Evolutionary conservation across 768 basidiomycete genomes (phyloP).

Genomic region (Lactarius psammicola): DNA sequence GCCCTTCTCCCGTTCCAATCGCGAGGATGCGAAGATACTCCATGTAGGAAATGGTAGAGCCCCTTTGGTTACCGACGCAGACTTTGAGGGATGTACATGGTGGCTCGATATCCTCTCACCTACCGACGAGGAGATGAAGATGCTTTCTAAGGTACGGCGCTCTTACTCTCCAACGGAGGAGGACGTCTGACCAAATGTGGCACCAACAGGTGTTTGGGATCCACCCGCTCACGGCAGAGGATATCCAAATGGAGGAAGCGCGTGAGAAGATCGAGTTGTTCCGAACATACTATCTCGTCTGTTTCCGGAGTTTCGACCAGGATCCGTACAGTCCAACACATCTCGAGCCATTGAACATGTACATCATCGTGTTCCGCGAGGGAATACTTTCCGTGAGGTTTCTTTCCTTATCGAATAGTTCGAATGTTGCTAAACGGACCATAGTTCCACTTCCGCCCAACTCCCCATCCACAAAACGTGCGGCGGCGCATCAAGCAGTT

Average conservation of each 20-base stretch:
- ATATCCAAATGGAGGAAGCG: slow-evolving; percentile 99
- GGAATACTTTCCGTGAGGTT: slow-evolving; percentile 85
- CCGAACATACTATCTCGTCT: slow-evolving; percentile 97
- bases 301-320: slow-evolving; percentile 99
- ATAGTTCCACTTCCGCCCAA: slow-evolving; percentile 96
- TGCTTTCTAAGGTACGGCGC: slow-evolving; percentile 76
- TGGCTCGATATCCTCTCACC: slow-evolving; percentile 94
- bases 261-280: slow-evolving; percentile 99
- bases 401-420: not conserved
- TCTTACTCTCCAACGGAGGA: not conserved
- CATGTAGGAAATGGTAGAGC: slow-evolving; percentile 12
- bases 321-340: slow-evolving; percentile 96
- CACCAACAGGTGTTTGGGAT: slow-evolving; percentile 84
- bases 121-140: slow-evolving; percentile 98
- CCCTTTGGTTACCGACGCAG: not conserved
- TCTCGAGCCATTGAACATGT: slow-evolving; percentile 98
- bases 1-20: not conserved
- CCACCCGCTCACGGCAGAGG: slow-evolving; percentile 97
- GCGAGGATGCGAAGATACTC: slow-evolving; percentile 1
- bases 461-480: slow-evolving; percentile 97
- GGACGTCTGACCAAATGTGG: not conserved
- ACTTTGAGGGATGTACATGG: slow-evolving; percentile 78
- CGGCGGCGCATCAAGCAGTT: slow-evolving; percentile 97
- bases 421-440: slow-evolving; percentile 2
- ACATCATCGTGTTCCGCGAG: slow-evolving; percentile 97